Conservation (phyloP, 2,329 filamentous ascomycete genomes). For the Arachnomyces sp. region DNA sequence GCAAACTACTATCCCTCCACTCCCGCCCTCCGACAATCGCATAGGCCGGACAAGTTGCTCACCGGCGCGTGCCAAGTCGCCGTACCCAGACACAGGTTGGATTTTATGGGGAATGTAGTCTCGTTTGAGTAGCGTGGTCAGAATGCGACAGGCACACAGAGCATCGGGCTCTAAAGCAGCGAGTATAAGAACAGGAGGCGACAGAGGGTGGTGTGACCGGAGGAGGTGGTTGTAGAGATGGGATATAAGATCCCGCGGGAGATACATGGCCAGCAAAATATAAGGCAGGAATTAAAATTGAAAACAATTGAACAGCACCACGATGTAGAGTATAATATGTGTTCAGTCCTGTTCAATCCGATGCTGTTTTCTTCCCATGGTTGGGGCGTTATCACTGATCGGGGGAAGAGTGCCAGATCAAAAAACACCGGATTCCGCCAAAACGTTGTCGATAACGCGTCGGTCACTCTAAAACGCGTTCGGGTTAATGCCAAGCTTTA, state of each 20-base stretch:
- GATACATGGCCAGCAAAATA: slow-evolving; percentile 62
- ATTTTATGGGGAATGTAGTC: slow-evolving; percentile 98
- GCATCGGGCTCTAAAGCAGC: slow-evolving; percentile 92
- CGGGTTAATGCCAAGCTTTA: too few species aligned
- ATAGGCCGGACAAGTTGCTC: slow-evolving; percentile 73
- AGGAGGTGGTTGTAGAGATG: slow-evolving; percentile 88
- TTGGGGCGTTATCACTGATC: too few species aligned
- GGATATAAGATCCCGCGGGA: slow-evolving; percentile 79
- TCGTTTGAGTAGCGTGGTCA: slow-evolving; percentile 86
- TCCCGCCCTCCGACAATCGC: slow-evolving; percentile 75
- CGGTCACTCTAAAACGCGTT: too few species aligned
- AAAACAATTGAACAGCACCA: slow-evolving; percentile 9
- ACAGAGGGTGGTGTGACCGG: slow-evolving; percentile 76
- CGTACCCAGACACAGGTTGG: slow-evolving; percentile 87
- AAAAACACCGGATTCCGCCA: too few species aligned
- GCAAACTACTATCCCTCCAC: slow-evolving; percentile 82
- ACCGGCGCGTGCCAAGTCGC: slow-evolving; percentile 72
- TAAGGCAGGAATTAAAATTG: slow-evolving; percentile 14
- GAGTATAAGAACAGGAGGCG: slow-evolving; percentile 82
- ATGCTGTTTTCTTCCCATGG: too few species aligned
- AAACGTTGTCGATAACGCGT: too few species aligned
- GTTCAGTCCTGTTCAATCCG: too few species aligned
- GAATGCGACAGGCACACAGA: slow-evolving; percentile 87
- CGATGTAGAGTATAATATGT: not conserved
- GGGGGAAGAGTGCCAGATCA: too few species aligned